Evolutionary conservation across 805 yeast genomes (phyloP), one percentile per base, ranked within the genome.

Genomic region (Candida ascalaphidarum): DNA sequence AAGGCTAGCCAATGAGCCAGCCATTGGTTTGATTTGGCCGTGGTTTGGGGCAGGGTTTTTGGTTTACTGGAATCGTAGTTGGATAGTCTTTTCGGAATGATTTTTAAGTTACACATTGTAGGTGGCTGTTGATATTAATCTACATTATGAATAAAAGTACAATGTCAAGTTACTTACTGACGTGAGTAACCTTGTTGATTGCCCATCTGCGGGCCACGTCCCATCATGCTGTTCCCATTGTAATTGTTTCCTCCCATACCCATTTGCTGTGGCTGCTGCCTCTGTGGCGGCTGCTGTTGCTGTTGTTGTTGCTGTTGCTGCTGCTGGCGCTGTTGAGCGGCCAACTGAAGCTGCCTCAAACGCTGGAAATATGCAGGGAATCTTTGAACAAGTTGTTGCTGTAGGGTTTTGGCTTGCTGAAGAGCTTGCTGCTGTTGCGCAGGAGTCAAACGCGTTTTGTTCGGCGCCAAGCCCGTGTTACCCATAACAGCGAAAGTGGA

Each of bases 371-470:
- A 58, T 4, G 43, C 35, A 1, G 64, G 63, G 37, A 54, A 59
- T 29, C 53, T 47, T 33, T 56, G 63, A 5, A 57, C 25, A 33
- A 59, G 40, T 25, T 55, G 60, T 23, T 55, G 62, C 36, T 59
- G 65, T 12, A 55, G 34, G 8, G 42, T 32, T 30, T 60, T 58
- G 11, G 65, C 63, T 36, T 62, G 68, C 30, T 57, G 64, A 11
- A 58, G 35, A 1, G 69, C 68, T 30, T 59, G 65, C 31, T 59
- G 67, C 27, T 61, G 65, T 32, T 62, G 69, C 26, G 58, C 64
- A 4, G 63, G 62, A 4, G 61, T 58, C 26, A 62, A 50, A 23
- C 52, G 52, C 15, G 57, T 49, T 15, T 65, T 47, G 31, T 55
- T 61, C n/a, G 69, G 69, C 2, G 67, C 60, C 11, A 54, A 39